Base-by-base conservation (phyloP, 164 flowering plant species). In the Stephania japonica region DNA sequence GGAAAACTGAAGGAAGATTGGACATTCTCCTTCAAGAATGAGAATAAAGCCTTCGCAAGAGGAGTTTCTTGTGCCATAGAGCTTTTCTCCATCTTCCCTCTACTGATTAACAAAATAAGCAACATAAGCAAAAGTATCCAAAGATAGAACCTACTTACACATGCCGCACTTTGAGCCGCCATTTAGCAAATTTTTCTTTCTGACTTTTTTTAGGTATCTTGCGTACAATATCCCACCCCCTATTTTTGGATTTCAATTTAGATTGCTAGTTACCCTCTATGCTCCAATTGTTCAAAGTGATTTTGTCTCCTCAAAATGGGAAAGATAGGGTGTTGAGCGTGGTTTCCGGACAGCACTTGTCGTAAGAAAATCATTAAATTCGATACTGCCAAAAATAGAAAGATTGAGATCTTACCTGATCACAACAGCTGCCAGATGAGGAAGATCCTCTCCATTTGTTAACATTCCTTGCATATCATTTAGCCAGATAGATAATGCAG, bases 401-500 rank as follows among this genome's bases (percentile, higher is more conserved):
- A 71, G 13, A 43, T 21, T 49, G 72, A 63, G 8, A 43, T 71
- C 99, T 88, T 89, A 95, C 99, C 80, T 90, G 8, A 89, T 94
- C 50, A 92, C 89, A 78, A 87, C 85, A 69, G 90, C 70, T 42
- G 94, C 97, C 24, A 95, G 42, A 61, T 87, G 90, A 77, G 99
- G 99, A 81, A 92, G 92, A 84, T 87, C 90, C 67, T 89, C 88
- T 32, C 89, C 86, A 64, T 75, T 80, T 44, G 13, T 42, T 50
- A 87, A 81, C 87, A 76, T 77, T 75, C 82, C 82, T 47, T 76
- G 70, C 78, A 91, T 83, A 66, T 87, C 73, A 76, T 91, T 90
- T 21, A 92, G 81, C 99, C 99, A 95, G 43, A 91, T 83, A 63
- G 93, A 91, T 72, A 90, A 75, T 50, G 98, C 97, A 9, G 96